A percentile compares a stretch with the other conserved stretches of the same genome.
Evolutionary conservation across 1,284 basidiomycete species (phyloP).

Genomic region (Irpex lacteus): DNA sequence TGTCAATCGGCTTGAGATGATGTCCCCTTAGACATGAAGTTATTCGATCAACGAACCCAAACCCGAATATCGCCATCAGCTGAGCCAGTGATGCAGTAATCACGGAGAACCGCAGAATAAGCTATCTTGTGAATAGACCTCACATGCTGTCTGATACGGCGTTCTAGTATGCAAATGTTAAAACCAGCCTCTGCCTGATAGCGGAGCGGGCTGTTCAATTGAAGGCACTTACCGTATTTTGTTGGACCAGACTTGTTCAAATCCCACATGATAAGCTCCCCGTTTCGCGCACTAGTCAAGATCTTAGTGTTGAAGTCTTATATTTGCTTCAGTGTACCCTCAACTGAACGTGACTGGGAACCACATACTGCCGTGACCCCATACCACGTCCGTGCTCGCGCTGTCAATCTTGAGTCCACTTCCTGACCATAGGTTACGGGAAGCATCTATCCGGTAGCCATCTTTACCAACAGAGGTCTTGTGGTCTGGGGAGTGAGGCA

Average conservation of each 20-base stretch:
- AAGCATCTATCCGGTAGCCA: constrained; percentile 61
- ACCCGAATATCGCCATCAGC: constrained; percentile 81
- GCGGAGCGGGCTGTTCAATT: too few relatives aligned
- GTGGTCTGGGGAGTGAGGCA: constrained; percentile 38
- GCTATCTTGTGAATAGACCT: constrained; percentile 75
- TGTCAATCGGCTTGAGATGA: constrained; percentile 26
- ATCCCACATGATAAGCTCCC: constrained; percentile 86
- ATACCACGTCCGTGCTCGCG: constrained; percentile 76
- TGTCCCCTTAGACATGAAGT: not conserved
- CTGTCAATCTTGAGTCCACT: constrained; percentile 75
- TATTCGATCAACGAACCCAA: constrained; percentile 54
- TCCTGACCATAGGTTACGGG: constrained; percentile 70
- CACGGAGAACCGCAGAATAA: constrained; percentile 56
- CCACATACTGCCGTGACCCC: constrained; percentile 73
- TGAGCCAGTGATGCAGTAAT: constrained; percentile 80
- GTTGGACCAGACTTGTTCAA: constrained; percentile 62
- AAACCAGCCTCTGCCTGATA: not conserved
- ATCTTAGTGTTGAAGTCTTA: constrained; percentile 77
- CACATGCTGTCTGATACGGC: constrained; percentile 69
- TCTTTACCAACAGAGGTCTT: constrained; percentile 54
- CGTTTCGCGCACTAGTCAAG: constrained; percentile 78
- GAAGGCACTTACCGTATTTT: constrained; percentile 63
- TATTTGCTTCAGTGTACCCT: not conserved
- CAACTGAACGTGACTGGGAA: not conserved
- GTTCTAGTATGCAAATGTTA: constrained; percentile 43